Evolutionary conservation across 345 rosid species (phyloP).

Genomic region (Ricinus communis): DNA sequence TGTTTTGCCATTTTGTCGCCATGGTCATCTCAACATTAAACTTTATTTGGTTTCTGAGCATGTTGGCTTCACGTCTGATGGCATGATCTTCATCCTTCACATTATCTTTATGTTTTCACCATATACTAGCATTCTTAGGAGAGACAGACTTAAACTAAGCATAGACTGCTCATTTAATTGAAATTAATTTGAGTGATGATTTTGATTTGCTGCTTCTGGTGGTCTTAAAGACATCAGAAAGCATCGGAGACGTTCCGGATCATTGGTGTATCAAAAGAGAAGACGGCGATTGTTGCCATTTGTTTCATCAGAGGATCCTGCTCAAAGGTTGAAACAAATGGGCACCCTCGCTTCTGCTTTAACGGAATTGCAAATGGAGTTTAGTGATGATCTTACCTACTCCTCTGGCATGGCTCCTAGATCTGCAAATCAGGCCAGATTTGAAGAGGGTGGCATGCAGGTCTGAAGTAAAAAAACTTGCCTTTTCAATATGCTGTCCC

Average conservation of each 20-base stretch:
- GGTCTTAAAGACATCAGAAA: constrained; percentile 49
- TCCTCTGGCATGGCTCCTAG: constrained; percentile 66
- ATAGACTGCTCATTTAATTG: constrained; percentile 12
- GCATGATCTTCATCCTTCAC: neutral
- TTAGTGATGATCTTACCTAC: constrained; percentile 65
- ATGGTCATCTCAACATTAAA: neutral
- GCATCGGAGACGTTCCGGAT: constrained; percentile 60
- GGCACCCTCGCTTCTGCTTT: constrained; percentile 83
- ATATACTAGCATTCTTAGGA: neutral
- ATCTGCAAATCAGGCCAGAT: constrained; percentile 67
- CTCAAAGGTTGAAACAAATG: constrained; percentile 65
- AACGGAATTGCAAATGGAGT: constrained; percentile 63
- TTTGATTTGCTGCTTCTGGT: constrained; percentile 17
- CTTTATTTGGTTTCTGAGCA: neutral
- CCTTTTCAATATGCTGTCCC: constrained; percentile 2
- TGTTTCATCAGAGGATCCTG: constrained; percentile 67
- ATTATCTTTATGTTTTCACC: neutral
- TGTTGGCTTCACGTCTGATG: neutral
- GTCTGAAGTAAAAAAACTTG: constrained; percentile 28
- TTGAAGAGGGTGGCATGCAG: constrained; percentile 93
- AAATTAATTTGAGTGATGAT: constrained; percentile 14
- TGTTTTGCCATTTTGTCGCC: neutral
- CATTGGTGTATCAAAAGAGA: constrained; percentile 78
- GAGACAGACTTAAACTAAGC: neutral
- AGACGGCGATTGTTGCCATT: constrained; percentile 67